These are phyloP conservation scores for Talaromyces sp. DNA, from an alignment of 2,329 filamentous ascomycete genomes.

Conservation along the genomic window DNA sequence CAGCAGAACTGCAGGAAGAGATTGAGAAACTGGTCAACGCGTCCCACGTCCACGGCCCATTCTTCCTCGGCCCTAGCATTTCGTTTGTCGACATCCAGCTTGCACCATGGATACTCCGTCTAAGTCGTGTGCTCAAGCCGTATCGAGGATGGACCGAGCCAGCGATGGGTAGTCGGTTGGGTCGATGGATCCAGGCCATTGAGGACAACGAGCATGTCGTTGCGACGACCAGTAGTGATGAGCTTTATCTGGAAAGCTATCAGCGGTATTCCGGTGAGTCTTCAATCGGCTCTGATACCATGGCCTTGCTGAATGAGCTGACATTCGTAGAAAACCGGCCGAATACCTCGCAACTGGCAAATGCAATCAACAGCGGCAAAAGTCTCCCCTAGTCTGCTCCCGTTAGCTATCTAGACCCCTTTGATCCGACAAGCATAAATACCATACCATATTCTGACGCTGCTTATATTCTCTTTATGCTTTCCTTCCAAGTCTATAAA, in stretches of 20 bases:
- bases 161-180: slow-evolving; percentile 62
- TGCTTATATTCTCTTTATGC: background rate
- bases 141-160: slow-evolving; percentile 65
- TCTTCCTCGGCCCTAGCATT: slow-evolving; percentile 60
- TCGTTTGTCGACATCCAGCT: slow-evolving; percentile 71
- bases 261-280: slow-evolving; percentile 57
- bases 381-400: slow-evolving; percentile 45
- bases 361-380: slow-evolving; percentile 58
- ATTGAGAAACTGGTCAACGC: slow-evolving; percentile 61
- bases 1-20: slow-evolving; percentile 61
- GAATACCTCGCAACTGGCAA: slow-evolving; percentile 56
- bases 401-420: background rate
- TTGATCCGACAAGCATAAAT: background rate
- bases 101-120: slow-evolving; percentile 69
- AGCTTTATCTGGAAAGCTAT: slow-evolving; percentile 66
- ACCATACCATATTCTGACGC: background rate
- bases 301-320: background rate
- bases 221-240: slow-evolving; percentile 64
- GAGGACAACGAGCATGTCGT: slow-evolving; percentile 61
- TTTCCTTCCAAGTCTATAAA: background rate
- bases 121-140: slow-evolving; percentile 63
- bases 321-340: slow-evolving; percentile 55
- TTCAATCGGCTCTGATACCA: background rate
- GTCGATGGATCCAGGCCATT: slow-evolving; percentile 66
- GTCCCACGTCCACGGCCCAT: slow-evolving; percentile 61